Percentiles rank a stretch among this genome's conserved stretches.
These are phyloP conservation scores for Debaryomyces maramus DNA, from an alignment of 805 yeast species.

Conservation along the genomic window DNA sequence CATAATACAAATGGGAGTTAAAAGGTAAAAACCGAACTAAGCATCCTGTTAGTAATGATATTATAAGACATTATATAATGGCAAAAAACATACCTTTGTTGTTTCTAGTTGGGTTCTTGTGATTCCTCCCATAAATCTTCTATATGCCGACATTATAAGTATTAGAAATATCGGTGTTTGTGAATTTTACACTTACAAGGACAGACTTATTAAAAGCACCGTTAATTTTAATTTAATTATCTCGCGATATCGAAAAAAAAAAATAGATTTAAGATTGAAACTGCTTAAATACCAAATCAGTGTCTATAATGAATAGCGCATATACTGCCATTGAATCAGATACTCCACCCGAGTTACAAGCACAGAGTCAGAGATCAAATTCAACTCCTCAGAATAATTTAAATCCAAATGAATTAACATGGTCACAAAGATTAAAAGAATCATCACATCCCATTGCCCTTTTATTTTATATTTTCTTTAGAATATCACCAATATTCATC, in stretches of 20 bases:
- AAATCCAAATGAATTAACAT: slow-evolving; percentile 20
- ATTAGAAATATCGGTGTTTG: no score
- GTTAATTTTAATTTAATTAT: no score
- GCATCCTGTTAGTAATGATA: slow-evolving; percentile 10
- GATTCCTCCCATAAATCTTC: slow-evolving; percentile 34
- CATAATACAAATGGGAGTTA: slow-evolving; percentile 90
- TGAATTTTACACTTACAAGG: no score
- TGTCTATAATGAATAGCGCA: slow-evolving; percentile 2
- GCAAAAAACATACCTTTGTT: slow-evolving; percentile 35
- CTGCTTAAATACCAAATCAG: no score
- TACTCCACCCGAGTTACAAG: slow-evolving; percentile 5
- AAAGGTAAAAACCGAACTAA: slow-evolving; percentile 79
- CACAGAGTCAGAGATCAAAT: background rate
- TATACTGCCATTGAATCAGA: slow-evolving; percentile 14
- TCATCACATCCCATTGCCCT: slow-evolving; percentile 86
- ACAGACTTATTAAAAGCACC: no score
- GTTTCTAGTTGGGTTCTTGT: slow-evolving; percentile 47
- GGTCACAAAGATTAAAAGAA: slow-evolving; percentile 46
- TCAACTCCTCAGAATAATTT: background rate
- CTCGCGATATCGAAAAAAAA: no score
- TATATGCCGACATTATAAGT: slow-evolving; percentile 14
- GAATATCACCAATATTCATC: slow-evolving; percentile 61
- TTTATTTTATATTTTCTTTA: slow-evolving; percentile 58
- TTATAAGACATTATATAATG: background rate
- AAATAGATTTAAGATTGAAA: no score